phyloP scores from a whole-genome alignment of 148 eudicot species.

The Nyssa sinensis region DNA sequence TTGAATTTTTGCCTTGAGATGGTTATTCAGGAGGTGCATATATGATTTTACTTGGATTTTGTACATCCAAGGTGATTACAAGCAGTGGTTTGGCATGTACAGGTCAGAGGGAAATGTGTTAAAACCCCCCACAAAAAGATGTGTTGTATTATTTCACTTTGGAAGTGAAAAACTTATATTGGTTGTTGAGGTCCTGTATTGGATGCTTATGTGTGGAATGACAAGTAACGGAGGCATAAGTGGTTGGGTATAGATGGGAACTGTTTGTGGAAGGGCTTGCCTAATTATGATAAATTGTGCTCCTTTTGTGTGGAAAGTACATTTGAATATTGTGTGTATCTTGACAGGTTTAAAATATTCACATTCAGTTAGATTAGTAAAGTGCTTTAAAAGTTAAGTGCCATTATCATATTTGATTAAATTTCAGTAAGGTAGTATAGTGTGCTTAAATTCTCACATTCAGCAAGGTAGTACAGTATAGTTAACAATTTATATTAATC shows the following conservation, averaged over 20 bases:
- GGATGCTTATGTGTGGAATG: not conserved
- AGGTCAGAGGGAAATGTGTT: too few relatives aligned
- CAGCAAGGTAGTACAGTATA: too few relatives aligned
- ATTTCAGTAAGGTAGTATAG: too few relatives aligned
- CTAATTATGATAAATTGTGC: not conserved
- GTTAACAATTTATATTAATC: too few relatives aligned
- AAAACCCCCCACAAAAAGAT: too few relatives aligned
- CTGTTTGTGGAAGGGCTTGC: not conserved
- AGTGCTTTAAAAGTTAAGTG: not conserved
- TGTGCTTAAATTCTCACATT: too few relatives aligned
- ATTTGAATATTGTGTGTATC: not conserved
- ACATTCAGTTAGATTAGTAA: not conserved
- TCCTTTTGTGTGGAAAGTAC: not conserved
- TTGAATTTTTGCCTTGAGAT: not conserved
- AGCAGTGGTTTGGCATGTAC: not conserved
- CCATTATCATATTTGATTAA: too few relatives aligned
- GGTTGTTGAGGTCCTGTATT: too few relatives aligned
- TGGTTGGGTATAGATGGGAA: not conserved
- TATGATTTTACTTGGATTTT: too few relatives aligned
- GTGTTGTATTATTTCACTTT: too few relatives aligned
- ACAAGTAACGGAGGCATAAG: not conserved
- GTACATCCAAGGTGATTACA: not conserved
- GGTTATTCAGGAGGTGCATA: not conserved
- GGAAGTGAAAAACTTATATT: too few relatives aligned
- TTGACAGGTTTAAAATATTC: not conserved